Conservation (phyloP, 306 rosid genomes). For the Prunus salicina region DNA sequence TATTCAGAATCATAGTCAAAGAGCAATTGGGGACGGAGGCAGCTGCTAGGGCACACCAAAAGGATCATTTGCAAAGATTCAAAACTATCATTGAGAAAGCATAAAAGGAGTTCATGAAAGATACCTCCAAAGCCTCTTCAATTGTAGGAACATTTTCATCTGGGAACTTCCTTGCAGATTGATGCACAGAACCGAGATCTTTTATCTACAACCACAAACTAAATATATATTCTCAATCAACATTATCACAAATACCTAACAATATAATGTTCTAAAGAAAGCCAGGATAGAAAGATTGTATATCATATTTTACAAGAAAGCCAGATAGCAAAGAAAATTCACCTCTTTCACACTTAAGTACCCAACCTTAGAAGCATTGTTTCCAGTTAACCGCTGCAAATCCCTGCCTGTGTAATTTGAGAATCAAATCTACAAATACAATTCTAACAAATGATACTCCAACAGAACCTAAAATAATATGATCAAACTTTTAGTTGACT, state of each 20-base stretch:
- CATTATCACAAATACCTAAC: constrained; percentile 8
- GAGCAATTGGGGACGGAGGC: neutral
- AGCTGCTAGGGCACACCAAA: constrained; percentile 1
- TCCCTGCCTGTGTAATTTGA: constrained; percentile 88
- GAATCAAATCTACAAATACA: constrained; percentile 48
- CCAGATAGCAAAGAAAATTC: constrained; percentile 4
- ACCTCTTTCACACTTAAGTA: constrained; percentile 54
- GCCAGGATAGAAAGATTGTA: neutral
- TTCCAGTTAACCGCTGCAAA: constrained; percentile 79
- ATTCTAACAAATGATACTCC: neutral
- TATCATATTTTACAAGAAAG: neutral
- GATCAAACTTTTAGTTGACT: too few relatives aligned
- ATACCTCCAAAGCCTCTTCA: constrained; percentile 79
- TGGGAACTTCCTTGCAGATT: constrained; percentile 35
- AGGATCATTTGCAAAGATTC: neutral
- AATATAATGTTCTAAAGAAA: neutral
- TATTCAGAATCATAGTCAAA: constrained; percentile 20
- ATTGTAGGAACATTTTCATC: constrained; percentile 58
- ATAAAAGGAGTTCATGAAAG: neutral
- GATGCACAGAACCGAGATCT: constrained; percentile 44
- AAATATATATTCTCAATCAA: constrained; percentile 35
- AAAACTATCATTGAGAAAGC: too few relatives aligned
- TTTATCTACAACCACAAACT: constrained; percentile 60
- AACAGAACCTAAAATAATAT: neutral
- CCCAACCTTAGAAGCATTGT: constrained; percentile 63